Conservation (phyloP, 1,284 basidiomycete species). For the Ganoderma boninense region DNA sequence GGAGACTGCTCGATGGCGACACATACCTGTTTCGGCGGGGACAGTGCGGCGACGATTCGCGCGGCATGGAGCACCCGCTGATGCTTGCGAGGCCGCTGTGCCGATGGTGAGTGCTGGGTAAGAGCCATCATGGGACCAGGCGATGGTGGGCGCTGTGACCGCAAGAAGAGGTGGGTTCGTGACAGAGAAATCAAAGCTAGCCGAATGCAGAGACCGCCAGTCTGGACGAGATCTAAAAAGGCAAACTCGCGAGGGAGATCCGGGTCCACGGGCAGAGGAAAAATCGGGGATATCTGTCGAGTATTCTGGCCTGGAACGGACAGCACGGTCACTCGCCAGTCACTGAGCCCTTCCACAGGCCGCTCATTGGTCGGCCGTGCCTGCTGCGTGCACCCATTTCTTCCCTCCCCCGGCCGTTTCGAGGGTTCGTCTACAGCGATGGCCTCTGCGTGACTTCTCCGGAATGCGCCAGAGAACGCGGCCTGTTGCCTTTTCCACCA, state of each 20-base stretch:
- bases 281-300: slow-evolving; percentile 25
- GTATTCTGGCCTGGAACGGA: slow-evolving; percentile 25
- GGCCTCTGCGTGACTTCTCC: slow-evolving; percentile 23
- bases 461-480: slow-evolving; percentile 28
- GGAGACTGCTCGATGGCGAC: slow-evolving; percentile 1
- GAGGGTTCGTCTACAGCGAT: slow-evolving; percentile 18
- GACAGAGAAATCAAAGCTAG: slow-evolving; percentile 38
- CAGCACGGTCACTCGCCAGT: slow-evolving; percentile 10
- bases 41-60: slow-evolving; percentile 7
- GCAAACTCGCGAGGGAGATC: slow-evolving; percentile 42
- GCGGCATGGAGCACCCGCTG: neutral
- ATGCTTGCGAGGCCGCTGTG: slow-evolving; percentile 4
- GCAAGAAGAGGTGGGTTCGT: slow-evolving; percentile 16
- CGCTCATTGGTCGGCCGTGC: slow-evolving; percentile 15
- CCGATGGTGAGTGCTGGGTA: slow-evolving; percentile 12
- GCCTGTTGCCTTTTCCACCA: slow-evolving; percentile 22
- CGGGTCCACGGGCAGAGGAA: slow-evolving; percentile 31
- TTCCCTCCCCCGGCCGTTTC: slow-evolving; percentile 22
- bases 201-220: slow-evolving; percentile 42
- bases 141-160: slow-evolving; percentile 31
- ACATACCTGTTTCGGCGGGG: neutral
- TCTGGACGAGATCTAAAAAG: slow-evolving; percentile 42
- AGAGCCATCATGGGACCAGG: slow-evolving; percentile 38
- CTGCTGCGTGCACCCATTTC: slow-evolving; percentile 16
- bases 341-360: slow-evolving; percentile 4